These are phyloP conservation scores for Rhodotorula sp. DNA, from an alignment of 1,284 basidiomycete species.

Conservation along the genomic window DNA sequence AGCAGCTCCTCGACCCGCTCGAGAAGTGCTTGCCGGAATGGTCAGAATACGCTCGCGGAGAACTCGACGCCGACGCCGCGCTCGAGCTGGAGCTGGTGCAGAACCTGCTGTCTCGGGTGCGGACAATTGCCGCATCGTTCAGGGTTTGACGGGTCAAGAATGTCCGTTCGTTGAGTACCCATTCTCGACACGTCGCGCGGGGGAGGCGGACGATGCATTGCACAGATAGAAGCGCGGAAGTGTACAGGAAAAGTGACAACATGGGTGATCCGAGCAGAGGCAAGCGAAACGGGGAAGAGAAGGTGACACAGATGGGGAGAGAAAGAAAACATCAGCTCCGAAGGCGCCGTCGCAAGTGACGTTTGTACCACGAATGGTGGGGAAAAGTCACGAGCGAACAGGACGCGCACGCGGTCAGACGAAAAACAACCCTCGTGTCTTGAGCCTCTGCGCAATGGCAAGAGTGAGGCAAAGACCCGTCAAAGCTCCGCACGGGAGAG, in stretches of 20 bases:
- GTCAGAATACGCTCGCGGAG: neutral
- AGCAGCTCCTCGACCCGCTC: constrained; percentile 2
- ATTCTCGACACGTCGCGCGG: no score
- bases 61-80: neutral
- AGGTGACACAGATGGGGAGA: neutral
- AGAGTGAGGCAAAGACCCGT: neutral
- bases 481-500: constrained; percentile 1
- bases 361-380: neutral
- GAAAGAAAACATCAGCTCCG: constrained; percentile 5
- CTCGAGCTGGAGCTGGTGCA: constrained; percentile 6
- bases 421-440: constrained; percentile 5
- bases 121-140: no score
- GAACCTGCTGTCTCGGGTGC: neutral
- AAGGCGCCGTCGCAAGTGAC: neutral
- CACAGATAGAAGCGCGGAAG: no score
- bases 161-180: no score
- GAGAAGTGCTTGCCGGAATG: neutral
- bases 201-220: no score
- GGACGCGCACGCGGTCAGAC: constrained; percentile 8
- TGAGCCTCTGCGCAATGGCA: neutral
- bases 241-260: neutral
- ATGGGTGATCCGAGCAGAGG: neutral
- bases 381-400: neutral
- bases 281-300: neutral
- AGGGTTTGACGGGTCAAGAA: no score